Evolutionary conservation across 768 basidiomycete genomes (phyloP), one percentile per base, ranked within the genome.

Genomic region (Termitomyces sp.): DNA sequence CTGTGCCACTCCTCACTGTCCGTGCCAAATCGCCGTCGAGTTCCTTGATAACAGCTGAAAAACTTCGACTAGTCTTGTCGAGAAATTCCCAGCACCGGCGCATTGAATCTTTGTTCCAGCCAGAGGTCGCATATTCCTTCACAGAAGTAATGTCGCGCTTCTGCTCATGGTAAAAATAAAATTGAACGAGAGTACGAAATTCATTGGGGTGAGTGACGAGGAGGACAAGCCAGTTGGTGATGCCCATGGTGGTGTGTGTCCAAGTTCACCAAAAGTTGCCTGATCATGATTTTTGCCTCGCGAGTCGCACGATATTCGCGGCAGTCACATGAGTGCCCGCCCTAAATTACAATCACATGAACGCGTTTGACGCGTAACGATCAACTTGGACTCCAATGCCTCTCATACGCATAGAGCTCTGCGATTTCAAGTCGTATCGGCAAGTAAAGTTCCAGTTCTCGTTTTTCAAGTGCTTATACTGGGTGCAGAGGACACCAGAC

Each of bases 391-490:
- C 43, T 42, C 43, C 16, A 26, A 93, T 94, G 91, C 91, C 91
- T 58, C 83, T 93, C 57, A 67, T 84, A 58, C 87, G 87, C 63
- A 91, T 98, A 57, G 94, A 97, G 75, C 74, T 98, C 41, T 92
- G 84, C 74, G 90, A 98, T 82, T 98, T 98, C 80, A 99, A 98
- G 76, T 97, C 94, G 0, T 99, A 98, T 69, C 80, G 92, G 82
- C 36, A 36, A 58, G 46, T 48, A 42, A 2, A 22, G 44, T 74
- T 66, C 10, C 22, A 2, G 10, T n/a, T 43, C 6, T 42, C 27
- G 26, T 16, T 43, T 26, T 27, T 50, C 14, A 37, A 6, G 1
- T 0, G 18, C 27, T 36, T 34, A 55, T 57, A 14, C 22, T 14
- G 12, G 39, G 20, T 50, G 4, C 65, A 88, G 88, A 58, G 87